Conservation (phyloP, 306 rosid species). For the Hippophae rhamnoides region DNA sequence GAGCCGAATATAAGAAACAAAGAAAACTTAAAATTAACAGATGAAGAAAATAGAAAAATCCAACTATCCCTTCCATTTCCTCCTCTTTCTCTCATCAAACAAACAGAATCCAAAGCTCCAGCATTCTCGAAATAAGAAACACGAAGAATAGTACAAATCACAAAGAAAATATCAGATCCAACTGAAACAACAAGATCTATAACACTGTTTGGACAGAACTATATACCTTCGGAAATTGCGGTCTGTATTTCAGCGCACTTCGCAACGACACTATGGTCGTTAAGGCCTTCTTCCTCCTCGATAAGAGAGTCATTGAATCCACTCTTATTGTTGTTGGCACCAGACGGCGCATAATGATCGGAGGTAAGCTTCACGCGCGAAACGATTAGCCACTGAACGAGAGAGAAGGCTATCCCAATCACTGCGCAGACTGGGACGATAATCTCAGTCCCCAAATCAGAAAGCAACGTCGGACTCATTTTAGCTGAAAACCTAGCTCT, state of each 20-base stretch:
- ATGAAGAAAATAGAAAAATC: background rate
- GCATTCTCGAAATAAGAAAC: background rate
- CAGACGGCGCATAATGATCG: slow-evolving; percentile 29
- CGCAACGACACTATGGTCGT: slow-evolving; percentile 53
- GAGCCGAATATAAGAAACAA: background rate
- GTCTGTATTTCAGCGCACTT: slow-evolving; percentile 73
- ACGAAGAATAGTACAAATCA: background rate
- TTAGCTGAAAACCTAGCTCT: slow-evolving; percentile 37
- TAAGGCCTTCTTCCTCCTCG: slow-evolving; percentile 67
- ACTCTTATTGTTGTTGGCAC: slow-evolving; percentile 36
- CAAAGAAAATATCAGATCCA: slow-evolving; percentile 11
- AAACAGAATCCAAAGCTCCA: slow-evolving; percentile 1
- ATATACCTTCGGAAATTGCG: slow-evolving; percentile 67
- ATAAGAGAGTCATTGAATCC: slow-evolving; percentile 50
- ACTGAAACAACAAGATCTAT: slow-evolving; percentile 10
- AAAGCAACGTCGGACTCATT: slow-evolving; percentile 41
- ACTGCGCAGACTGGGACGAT: slow-evolving; percentile 51
- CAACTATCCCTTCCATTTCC: background rate
- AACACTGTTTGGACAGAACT: background rate
- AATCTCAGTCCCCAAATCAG: slow-evolving; percentile 53
- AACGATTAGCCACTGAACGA: slow-evolving; percentile 54
- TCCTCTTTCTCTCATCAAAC: slow-evolving; percentile 2
- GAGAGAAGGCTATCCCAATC: slow-evolving; percentile 54
- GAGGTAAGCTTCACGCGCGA: slow-evolving; percentile 59
- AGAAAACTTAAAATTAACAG: background rate